Evolutionary conservation across 2,329 filamentous ascomycete genomes (phyloP).

Genomic region (Alternaria postmessia): DNA sequence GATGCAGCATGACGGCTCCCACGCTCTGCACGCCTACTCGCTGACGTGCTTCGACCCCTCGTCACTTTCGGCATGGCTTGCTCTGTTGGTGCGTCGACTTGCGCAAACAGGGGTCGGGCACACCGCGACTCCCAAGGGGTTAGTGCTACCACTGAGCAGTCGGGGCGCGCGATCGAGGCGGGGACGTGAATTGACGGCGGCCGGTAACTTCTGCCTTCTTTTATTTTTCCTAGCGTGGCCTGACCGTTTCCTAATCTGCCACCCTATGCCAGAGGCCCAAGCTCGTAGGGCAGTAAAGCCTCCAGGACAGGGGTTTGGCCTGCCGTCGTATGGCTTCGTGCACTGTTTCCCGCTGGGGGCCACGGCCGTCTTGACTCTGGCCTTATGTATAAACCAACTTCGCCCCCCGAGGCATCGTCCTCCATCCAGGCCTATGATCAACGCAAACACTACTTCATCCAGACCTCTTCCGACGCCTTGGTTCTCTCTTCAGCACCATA

Average conservation of each 20-base stretch:
- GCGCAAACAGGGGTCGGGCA: slow-evolving; percentile 39
- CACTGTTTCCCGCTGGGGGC: slow-evolving; percentile 42
- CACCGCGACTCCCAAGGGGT: slow-evolving; percentile 45
- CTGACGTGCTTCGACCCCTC: slow-evolving; percentile 24
- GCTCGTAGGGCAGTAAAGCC: slow-evolving; percentile 42
- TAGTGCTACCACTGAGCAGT: slow-evolving; percentile 42
- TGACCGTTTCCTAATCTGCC: slow-evolving; percentile 45
- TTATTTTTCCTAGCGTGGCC: slow-evolving; percentile 49
- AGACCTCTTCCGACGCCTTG: slow-evolving; percentile 24
- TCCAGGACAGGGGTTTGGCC: slow-evolving; percentile 38
- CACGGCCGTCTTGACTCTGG: slow-evolving; percentile 32
- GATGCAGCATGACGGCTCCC: slow-evolving; percentile 32
- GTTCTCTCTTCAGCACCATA: slow-evolving; percentile 14
- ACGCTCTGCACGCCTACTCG: slow-evolving; percentile 32
- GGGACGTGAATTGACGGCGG: slow-evolving; percentile 40
- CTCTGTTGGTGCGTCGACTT: slow-evolving; percentile 28
- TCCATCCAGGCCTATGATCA: slow-evolving; percentile 47
- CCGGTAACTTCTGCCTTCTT: slow-evolving; percentile 41
- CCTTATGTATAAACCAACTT: slow-evolving; percentile 50
- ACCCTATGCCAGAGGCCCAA: slow-evolving; percentile 44
- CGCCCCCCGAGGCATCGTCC: slow-evolving; percentile 41
- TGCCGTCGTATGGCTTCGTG: slow-evolving; percentile 41
- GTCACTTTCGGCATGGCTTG: slow-evolving; percentile 33
- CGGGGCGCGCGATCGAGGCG: slow-evolving; percentile 52
- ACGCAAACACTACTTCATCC: slow-evolving; percentile 35